Percentiles rank a stretch among this genome's conserved stretches.
These are phyloP conservation scores for Aspergillus fumigatiaffinis DNA, from an alignment of 2,329 filamentous ascomycete genomes.

Conservation along the genomic window DNA sequence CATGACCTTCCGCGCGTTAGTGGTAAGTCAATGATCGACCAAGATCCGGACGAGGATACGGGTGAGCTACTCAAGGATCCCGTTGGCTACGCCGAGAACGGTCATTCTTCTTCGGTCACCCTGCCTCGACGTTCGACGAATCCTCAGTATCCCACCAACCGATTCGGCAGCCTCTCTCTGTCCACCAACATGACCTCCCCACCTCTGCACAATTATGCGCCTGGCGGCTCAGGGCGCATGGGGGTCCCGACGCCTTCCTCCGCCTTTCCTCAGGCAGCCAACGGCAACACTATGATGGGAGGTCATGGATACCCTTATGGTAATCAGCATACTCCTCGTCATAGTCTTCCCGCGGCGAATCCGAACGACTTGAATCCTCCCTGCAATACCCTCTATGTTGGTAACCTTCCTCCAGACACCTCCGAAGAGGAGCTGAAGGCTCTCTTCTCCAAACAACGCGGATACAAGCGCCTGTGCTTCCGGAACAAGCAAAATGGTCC, in stretches of 20 bases:
- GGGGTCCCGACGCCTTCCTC: constrained; percentile 49
- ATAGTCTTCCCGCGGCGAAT: constrained; percentile 80
- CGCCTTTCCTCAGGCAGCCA: constrained; percentile 58
- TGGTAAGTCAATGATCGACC: constrained; percentile 62
- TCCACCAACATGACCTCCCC: constrained; percentile 62
- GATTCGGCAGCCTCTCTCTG: constrained; percentile 67
- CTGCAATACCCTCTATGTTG: constrained; percentile 96
- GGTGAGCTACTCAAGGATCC: constrained; percentile 60
- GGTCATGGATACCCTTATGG: constrained; percentile 55
- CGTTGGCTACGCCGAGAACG: constrained; percentile 67
- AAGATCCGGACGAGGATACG: constrained; percentile 62
- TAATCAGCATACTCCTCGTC: constrained; percentile 55
- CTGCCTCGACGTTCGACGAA: constrained; percentile 64
- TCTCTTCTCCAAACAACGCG: constrained; percentile 86
- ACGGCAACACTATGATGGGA: constrained; percentile 43
- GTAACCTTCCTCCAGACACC: constrained; percentile 89
- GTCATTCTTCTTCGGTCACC: constrained; percentile 42
- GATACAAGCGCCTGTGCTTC: constrained; percentile 94
- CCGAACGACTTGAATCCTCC: constrained; percentile 95
- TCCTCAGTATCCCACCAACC: constrained; percentile 65
- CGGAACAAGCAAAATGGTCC: constrained; percentile 91
- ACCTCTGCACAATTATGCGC: constrained; percentile 51
- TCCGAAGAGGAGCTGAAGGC: constrained; percentile 94
- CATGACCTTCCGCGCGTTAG: constrained; percentile 50
- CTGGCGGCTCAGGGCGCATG: constrained; percentile 47